Conservation (phyloP, 164 flowering plant genomes). For the Pachysandra terminalis region DNA sequence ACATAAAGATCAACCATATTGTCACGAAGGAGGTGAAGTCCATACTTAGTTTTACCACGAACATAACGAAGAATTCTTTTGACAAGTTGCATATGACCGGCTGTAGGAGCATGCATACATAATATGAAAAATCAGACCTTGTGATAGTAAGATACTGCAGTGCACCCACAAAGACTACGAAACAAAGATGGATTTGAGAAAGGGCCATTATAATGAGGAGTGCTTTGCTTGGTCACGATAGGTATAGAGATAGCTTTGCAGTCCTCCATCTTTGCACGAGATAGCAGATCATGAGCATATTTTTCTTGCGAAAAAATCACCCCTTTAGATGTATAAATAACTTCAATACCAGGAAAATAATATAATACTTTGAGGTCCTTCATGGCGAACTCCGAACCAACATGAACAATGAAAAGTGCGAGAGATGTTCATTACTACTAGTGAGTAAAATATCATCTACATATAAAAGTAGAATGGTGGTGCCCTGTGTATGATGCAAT, state of each 20-base stretch:
- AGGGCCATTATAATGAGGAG: background rate
- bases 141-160: slow-evolving; percentile 3
- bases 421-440: too few species aligned
- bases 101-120: slow-evolving; percentile 1
- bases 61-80: slow-evolving; percentile 7
- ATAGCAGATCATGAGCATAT: slow-evolving; percentile 1
- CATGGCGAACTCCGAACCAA: slow-evolving; percentile 1
- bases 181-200: background rate
- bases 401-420: too few species aligned
- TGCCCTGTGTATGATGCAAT: too few species aligned
- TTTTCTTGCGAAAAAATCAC: slow-evolving; percentile 1
- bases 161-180: slow-evolving; percentile 5
- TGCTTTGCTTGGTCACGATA: background rate
- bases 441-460: too few species aligned
- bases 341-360: slow-evolving; percentile 8
- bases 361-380: background rate
- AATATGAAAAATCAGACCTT: slow-evolving; percentile 1
- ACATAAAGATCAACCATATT: background rate
- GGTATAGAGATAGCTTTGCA: slow-evolving; percentile 6
- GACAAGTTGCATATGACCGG: background rate
- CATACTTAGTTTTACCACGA: background rate
- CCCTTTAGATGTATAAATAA: background rate
- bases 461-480: too few species aligned
- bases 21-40: background rate
- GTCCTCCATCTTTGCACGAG: background rate